A percentile compares a stretch with the other conserved stretches of the same genome.
phyloP scores from a whole-genome alignment of 2,329 filamentous ascomycete species.

The Botrytis byssoidea region DNA sequence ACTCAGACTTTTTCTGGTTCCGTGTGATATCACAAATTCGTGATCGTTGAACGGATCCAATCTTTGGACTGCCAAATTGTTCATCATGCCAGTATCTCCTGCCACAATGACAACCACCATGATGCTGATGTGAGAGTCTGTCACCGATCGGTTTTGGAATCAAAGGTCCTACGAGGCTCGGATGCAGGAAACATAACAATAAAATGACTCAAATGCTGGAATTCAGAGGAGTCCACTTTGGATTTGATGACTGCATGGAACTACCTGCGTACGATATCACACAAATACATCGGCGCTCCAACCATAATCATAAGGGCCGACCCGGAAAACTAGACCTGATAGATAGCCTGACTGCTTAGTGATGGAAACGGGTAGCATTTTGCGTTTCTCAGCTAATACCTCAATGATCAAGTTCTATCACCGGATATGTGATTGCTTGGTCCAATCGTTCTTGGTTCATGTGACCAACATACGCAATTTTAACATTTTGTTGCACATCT shows the following conservation, averaged over 20 bases:
- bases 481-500: constrained; percentile 2
- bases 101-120: background rate
- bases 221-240: background rate
- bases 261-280: background rate
- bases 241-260: background rate
- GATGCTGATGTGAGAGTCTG: background rate
- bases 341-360: background rate
- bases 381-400: background rate
- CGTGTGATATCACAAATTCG: background rate
- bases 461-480: background rate
- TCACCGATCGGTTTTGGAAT: background rate
- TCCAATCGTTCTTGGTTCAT: background rate
- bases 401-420: background rate
- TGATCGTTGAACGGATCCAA: background rate
- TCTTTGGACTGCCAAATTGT: background rate
- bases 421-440: background rate
- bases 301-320: background rate
- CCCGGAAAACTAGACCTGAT: background rate
- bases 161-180: background rate
- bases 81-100: background rate
- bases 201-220: background rate
- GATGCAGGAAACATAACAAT: background rate
- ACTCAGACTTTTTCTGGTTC: background rate
- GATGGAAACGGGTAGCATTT: background rate
- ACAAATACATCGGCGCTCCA: background rate